Evolutionary conservation across 257 asterid genomes (phyloP), one percentile per base, ranked within the genome.

Genomic region (Apocynum venetum): DNA sequence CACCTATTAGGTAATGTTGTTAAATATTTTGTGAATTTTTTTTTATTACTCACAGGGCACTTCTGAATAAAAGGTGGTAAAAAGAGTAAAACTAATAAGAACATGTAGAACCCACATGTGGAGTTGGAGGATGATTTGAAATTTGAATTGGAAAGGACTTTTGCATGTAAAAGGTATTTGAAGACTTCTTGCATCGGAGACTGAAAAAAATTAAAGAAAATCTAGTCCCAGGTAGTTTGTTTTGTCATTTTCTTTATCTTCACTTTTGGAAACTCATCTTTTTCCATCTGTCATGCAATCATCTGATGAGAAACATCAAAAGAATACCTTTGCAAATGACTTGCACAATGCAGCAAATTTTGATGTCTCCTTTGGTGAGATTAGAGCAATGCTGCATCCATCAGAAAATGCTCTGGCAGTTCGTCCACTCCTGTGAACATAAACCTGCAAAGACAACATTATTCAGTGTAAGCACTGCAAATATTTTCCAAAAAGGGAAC

Each of bases 391-490:
- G 80, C 97, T 90, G 88, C 99, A 95, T 80, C 99, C 99, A 88
- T 95, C 99, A 73, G 92, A 83, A 72, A 80, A 90, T 78, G 97
- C 98, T 79, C 99, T 89, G n/a, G 99, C 99, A 72, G 99, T 95
- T 89, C 99, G 87, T 86, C 98, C 98, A 80, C 99, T 90, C 85
- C 99, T 85, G 82, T 95, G 98, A 82, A 95, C 98, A 78, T 95
- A 95, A 43, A 95, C 87, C 99, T 93, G 72, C 52, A 79, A 74
- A 71, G 86, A 84, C 76, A 80, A 65, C 7, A 36, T 71, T 49
- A 25, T 56, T 81, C 71, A 80, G 80, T 63, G 68, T 51, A 55
- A 78, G 60, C 71, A 73, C 48, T 13, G 40, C 20, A 52, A 38
- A 72, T 70, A 25, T 48, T 48, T 38, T 40, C 5, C 36, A 6